A percentile compares a stretch with the other conserved stretches of the same genome.
phyloP scores from a whole-genome alignment of 805 yeast genomes.

The Kodamaea leandrae region DNA sequence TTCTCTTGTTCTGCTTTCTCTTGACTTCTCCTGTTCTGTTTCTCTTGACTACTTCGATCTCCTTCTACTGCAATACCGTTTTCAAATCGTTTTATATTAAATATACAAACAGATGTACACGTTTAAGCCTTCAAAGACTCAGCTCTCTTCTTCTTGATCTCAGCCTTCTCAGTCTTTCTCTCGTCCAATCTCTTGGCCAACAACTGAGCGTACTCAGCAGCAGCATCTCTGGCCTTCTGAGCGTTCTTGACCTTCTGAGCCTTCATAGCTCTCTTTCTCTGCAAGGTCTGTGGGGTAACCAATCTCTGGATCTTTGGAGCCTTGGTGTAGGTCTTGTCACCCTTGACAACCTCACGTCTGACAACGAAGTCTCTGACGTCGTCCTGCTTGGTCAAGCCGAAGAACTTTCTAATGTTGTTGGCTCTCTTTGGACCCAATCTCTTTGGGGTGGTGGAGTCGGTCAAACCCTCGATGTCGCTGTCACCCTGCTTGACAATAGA shows the following conservation, averaged over 20 bases:
- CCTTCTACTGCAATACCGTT: constrained; percentile 1
- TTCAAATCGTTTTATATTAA: constrained; percentile 17
- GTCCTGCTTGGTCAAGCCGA: constrained; percentile 93
- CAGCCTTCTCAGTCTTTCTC: constrained; percentile 95
- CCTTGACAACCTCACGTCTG: constrained; percentile 98
- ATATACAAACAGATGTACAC: constrained; percentile 21
- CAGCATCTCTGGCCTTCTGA: constrained; percentile 99
- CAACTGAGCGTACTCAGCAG: constrained; percentile 99
- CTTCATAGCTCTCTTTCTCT: constrained; percentile 97
- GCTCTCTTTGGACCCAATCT: constrained; percentile 99
- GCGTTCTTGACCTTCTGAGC: constrained; percentile 94
- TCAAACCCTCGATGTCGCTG: constrained; percentile 89
- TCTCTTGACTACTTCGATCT: background rate
- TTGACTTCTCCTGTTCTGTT: too few relatives aligned
- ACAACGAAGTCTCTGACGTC: constrained; percentile 82
- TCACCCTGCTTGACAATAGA: constrained; percentile 98
- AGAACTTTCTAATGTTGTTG: constrained; percentile 99
- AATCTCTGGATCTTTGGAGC: constrained; percentile 99
- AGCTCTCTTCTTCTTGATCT: constrained; percentile 86
- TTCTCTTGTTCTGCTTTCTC: too few relatives aligned
- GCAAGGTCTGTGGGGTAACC: constrained; percentile 98
- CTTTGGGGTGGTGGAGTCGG: constrained; percentile 93
- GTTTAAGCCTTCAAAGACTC: constrained; percentile 90
- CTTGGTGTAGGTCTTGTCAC: constrained; percentile 98
- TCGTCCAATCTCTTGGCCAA: constrained; percentile 97